Evolutionary conservation across 768 basidiomycete genomes (phyloP).

Genomic region (Asterophora parasitica): DNA sequence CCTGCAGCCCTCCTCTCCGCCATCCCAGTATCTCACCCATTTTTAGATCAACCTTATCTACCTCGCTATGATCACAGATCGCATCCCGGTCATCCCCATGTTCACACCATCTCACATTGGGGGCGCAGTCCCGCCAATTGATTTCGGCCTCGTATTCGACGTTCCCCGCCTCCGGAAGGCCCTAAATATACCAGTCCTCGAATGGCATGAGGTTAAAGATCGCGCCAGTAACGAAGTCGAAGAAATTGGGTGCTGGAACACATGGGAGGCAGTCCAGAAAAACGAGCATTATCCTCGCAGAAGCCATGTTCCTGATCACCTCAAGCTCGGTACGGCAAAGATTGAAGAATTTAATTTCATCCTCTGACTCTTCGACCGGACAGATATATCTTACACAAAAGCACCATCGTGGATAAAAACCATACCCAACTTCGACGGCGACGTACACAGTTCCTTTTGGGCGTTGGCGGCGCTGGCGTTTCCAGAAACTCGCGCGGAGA

Average conservation of each 20-base stretch:
- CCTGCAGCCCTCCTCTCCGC: not conserved
- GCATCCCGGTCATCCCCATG: constrained; percentile 53
- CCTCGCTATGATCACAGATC: constrained; percentile 51
- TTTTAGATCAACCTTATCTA: constrained; percentile 52
- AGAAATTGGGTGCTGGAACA: constrained; percentile 54
- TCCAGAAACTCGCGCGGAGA: constrained; percentile 37
- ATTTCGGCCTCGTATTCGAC: constrained; percentile 61
- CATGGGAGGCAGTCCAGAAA: constrained; percentile 43
- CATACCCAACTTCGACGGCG: constrained; percentile 39
- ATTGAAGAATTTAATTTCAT: not conserved
- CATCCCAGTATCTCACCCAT: not conserved
- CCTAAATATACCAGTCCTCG: constrained; percentile 45
- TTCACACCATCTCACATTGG: constrained; percentile 58
- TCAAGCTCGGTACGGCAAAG: constrained; percentile 35
- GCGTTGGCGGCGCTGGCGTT: constrained; percentile 42
- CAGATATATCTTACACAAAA: constrained; percentile 52
- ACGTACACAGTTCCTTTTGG: constrained; percentile 42
- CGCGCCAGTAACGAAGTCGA: constrained; percentile 33
- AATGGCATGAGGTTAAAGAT: constrained; percentile 63
- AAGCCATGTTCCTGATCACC: constrained; percentile 30
- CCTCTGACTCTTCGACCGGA: constrained; percentile 14
- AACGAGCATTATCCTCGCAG: constrained; percentile 33
- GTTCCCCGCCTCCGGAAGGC: constrained; percentile 42
- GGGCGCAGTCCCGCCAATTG: constrained; percentile 40
- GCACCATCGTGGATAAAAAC: constrained; percentile 45